Conservation (phyloP, 352 stramenopile species). For the Phytophthora nicotianae region DNA sequence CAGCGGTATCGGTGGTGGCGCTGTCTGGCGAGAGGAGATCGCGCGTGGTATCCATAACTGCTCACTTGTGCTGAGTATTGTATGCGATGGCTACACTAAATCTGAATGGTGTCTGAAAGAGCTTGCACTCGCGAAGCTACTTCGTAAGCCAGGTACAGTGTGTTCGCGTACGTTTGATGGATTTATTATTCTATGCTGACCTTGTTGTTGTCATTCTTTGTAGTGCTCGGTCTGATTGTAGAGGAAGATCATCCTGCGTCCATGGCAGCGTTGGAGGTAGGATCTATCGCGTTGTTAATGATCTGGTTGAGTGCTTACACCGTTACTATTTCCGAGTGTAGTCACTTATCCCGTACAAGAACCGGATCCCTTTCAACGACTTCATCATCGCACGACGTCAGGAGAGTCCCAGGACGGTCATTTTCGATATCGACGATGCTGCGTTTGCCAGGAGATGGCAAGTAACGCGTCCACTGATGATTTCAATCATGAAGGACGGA, state of each 20-base stretch:
- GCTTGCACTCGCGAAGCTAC: constrained; percentile 73
- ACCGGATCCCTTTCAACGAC: constrained; percentile 58
- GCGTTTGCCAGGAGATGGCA: constrained; percentile 50
- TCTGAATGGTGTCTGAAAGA: constrained; percentile 87
- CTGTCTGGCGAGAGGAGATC: constrained; percentile 84
- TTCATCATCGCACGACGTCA: constrained; percentile 47
- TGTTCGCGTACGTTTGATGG: too few relatives aligned
- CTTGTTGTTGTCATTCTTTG: constrained; percentile 4
- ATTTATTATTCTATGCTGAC: constrained; percentile 13
- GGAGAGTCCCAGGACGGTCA: constrained; percentile 37
- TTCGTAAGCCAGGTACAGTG: constrained; percentile 63
- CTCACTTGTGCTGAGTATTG: constrained; percentile 72
- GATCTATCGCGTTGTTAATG: neutral
- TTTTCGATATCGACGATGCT: constrained; percentile 62
- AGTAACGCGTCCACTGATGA: constrained; percentile 50
- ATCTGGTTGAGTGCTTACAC: neutral
- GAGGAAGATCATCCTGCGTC: constrained; percentile 47
- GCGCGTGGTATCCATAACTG: constrained; percentile 77
- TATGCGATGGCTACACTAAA: constrained; percentile 73
- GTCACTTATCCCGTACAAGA: constrained; percentile 49
- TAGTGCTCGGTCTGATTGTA: constrained; percentile 60
- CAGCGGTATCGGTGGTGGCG: constrained; percentile 73
- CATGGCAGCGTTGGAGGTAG: constrained; percentile 38
- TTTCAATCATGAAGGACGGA: constrained; percentile 54
- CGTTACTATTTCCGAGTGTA: constrained; percentile 11